Conservation (phyloP, 352 stramenopile species). For the Phytophthora constricta region DNA sequence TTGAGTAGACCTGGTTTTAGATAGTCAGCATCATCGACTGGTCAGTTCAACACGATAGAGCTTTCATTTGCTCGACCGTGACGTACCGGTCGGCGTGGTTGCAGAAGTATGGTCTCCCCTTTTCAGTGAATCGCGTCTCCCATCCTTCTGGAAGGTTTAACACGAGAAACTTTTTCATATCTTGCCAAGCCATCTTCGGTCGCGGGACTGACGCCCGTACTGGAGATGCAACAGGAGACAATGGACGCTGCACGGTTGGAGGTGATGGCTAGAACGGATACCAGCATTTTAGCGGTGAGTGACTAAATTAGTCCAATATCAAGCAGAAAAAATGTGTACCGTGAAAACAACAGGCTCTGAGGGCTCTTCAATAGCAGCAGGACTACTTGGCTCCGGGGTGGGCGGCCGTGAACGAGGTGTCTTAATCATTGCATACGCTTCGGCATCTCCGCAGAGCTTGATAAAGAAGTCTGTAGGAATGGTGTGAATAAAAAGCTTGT, state of each 20-base stretch:
- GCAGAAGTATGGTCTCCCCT: constrained; percentile 85
- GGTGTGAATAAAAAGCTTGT: no score
- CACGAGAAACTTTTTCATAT: constrained; percentile 77
- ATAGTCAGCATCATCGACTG: not conserved
- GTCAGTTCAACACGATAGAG: not conserved
- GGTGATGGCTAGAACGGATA: constrained; percentile 24
- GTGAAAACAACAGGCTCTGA: constrained; percentile 30
- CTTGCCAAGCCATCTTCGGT: constrained; percentile 70
- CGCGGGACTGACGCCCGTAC: constrained; percentile 4
- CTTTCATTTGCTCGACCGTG: no score
- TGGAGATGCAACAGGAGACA: constrained; percentile 34
- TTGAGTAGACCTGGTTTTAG: constrained; percentile 68
- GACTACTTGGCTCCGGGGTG: constrained; percentile 16
- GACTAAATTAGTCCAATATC: not conserved
- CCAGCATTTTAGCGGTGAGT: not conserved
- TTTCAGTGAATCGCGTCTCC: constrained; percentile 85
- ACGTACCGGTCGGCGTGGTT: constrained; percentile 73
- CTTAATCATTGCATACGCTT: constrained; percentile 51
- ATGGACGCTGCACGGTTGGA: constrained; percentile 14
- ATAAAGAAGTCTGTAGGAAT: constrained; percentile 70
- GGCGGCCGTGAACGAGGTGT: constrained; percentile 6
- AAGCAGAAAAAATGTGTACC: constrained; percentile 15
- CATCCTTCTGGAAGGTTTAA: constrained; percentile 79
- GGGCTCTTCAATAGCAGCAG: constrained; percentile 13
- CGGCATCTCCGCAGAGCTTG: constrained; percentile 70